A percentile compares a stretch with the other conserved stretches of the same genome.
Conservation (phyloP, 2,329 filamentous ascomycete genomes). For the Ceratocystis cacaofunesta region DNA sequence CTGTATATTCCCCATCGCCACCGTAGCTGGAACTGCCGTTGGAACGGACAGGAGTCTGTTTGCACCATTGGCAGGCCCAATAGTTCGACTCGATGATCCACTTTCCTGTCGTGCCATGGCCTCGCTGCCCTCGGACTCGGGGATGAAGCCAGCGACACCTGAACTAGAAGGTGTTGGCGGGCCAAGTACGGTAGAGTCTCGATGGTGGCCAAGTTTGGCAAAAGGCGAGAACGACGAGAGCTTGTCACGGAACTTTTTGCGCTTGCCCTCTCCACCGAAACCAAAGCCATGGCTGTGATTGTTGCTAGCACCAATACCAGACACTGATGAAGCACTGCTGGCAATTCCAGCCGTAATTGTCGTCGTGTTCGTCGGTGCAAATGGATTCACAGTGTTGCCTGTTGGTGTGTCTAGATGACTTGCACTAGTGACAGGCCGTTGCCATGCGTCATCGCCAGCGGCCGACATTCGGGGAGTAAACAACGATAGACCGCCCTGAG, state of each 20-base stretch:
- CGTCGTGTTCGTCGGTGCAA: conserved; percentile 17
- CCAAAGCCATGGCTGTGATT: conserved; percentile 22
- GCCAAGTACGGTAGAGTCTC: background rate
- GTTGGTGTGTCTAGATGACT: conserved; percentile 19
- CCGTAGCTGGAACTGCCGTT: background rate
- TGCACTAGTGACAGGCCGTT: conserved; percentile 24
- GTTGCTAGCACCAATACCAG: background rate
- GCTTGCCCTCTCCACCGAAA: conserved; percentile 20
- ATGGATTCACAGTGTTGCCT: background rate
- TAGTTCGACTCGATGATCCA: background rate
- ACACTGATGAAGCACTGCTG: background rate
- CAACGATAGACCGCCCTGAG: conserved; percentile 1
- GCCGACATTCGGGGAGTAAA: conserved; percentile 16
- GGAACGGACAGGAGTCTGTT: background rate
- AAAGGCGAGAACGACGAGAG: conserved; percentile 10
- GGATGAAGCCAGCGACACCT: background rate
- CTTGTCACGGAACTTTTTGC: conserved; percentile 14
- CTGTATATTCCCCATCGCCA: background rate
- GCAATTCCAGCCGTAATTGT: conserved; percentile 21
- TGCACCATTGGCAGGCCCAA: background rate
- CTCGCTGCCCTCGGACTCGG: background rate
- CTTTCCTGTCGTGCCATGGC: conserved; percentile 5
- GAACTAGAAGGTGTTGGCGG: background rate
- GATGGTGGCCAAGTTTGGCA: conserved; percentile 11
- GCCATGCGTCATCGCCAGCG: conserved; percentile 15